Evolutionary conservation across 1,284 basidiomycete genomes (phyloP).

Genomic region (Porodaedalea pini): DNA sequence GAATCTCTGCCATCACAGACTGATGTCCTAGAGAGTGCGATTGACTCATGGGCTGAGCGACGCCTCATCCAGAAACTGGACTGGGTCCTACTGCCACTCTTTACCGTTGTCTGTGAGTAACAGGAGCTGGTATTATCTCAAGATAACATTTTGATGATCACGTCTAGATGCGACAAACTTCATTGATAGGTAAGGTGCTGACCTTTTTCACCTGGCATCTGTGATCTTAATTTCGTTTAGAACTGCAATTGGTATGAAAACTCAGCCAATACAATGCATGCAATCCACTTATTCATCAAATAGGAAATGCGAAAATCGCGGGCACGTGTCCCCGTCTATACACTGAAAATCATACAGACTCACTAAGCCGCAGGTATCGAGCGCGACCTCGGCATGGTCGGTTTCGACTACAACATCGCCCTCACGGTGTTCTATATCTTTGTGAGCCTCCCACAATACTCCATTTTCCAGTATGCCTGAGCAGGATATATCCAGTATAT

Average conservation of each 20-base stretch:
- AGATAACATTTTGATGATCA: too few relatives aligned
- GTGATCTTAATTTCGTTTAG: constrained; percentile 11
- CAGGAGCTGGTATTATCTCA: too few relatives aligned
- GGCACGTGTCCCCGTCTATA: neutral
- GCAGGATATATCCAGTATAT: constrained; percentile 9
- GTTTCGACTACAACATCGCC: constrained; percentile 42
- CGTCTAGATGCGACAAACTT: constrained; percentile 38
- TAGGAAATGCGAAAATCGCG: constrained; percentile 20
- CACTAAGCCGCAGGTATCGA: constrained; percentile 34
- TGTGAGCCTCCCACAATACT: constrained; percentile 4
- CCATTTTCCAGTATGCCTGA: constrained; percentile 26
- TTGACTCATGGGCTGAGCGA: neutral
- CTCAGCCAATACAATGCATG: neutral
- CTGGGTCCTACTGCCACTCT: neutral
- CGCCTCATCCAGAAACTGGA: neutral
- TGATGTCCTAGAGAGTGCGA: neutral
- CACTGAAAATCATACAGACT: neutral
- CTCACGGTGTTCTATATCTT: constrained; percentile 22
- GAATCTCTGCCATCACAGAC: neutral
- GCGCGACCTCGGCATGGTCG: constrained; percentile 41
- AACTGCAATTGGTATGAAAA: constrained; percentile 29
- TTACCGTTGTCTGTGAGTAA: neutral
- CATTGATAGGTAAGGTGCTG: constrained; percentile 33
- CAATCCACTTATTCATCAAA: neutral
- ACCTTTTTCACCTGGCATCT: neutral